These are phyloP conservation scores for Chrysopogon serrulatus DNA, from an alignment of 176 grass and related monocot species.

Conservation along the genomic window DNA sequence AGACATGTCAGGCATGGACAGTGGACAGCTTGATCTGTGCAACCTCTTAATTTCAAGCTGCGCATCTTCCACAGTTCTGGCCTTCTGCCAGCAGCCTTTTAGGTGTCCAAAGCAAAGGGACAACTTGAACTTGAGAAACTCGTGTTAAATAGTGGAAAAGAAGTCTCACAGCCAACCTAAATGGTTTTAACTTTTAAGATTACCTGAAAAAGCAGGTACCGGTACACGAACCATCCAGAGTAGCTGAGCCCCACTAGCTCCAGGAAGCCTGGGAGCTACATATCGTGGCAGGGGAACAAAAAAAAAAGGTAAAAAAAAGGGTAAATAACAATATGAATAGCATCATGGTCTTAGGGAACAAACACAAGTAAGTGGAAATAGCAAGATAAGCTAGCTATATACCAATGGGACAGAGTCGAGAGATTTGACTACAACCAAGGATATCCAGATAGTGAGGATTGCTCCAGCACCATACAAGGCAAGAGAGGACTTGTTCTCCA, in stretches of 20 bases:
- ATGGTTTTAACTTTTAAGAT: too few relatives aligned
- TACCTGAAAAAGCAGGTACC: too few relatives aligned
- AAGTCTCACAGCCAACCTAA: too few relatives aligned
- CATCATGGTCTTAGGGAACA: background rate
- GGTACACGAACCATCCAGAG: too few relatives aligned
- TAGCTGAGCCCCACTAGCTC: too few relatives aligned
- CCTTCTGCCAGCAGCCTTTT: constrained; percentile 21
- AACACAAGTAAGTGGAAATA: background rate
- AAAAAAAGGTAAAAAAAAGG: background rate
- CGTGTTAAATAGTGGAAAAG: constrained; percentile 11
- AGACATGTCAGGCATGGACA: too few relatives aligned
- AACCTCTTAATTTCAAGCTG: constrained; percentile 12
- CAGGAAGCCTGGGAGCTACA: too few relatives aligned
- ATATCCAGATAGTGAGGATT: constrained; percentile 62
- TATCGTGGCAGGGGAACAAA: background rate
- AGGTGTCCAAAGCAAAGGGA: background rate
- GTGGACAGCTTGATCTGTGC: too few relatives aligned
- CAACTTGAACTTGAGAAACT: constrained; percentile 18
- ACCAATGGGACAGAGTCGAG: constrained; percentile 65
- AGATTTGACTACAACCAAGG: constrained; percentile 46
- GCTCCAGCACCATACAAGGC: constrained; percentile 55
- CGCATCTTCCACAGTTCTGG: background rate
- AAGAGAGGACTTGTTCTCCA: constrained; percentile 66
- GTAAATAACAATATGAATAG: background rate
- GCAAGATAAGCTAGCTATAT: background rate